These are phyloP conservation scores for Pythium dissimile DNA, from an alignment of 352 stramenopile genomes.

Conservation along the genomic window DNA sequence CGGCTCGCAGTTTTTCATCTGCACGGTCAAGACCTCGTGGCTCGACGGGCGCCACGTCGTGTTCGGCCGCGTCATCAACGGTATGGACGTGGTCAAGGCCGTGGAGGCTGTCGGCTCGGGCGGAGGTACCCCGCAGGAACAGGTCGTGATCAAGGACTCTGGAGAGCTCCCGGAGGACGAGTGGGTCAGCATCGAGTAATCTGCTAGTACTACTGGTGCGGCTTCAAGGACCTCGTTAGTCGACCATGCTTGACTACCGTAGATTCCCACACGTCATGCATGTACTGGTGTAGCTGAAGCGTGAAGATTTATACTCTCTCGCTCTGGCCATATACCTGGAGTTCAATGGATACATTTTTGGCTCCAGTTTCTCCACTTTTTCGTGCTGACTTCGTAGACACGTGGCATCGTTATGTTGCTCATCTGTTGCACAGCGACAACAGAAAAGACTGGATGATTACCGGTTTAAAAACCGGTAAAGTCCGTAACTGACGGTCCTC, in stretches of 20 bases:
- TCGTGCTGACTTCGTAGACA: neutral
- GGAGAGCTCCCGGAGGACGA: conserved; percentile 83
- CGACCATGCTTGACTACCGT: no score
- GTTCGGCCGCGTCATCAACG: conserved; percentile 95
- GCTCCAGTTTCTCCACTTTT: neutral
- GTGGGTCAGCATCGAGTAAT: conserved; percentile 45
- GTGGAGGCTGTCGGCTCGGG: conserved; percentile 94
- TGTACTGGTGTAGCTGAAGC: no score
- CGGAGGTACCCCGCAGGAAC: conserved; percentile 81
- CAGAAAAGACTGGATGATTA: neutral
- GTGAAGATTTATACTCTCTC: no score
- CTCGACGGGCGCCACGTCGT: conserved; percentile 85
- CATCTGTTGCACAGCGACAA: neutral
- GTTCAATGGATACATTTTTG: neutral
- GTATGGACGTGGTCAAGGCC: conserved; percentile 95
- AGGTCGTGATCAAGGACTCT: conserved; percentile 93
- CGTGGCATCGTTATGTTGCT: conserved; percentile 20
- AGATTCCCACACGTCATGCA: no score
- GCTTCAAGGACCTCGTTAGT: no score
- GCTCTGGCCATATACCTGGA: neutral
- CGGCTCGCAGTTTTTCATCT: conserved; percentile 98
- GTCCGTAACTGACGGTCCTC: conserved; percentile 11
- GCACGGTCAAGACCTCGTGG: conserved; percentile 90
- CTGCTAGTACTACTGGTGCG: no score
- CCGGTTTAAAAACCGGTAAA: neutral